A percentile compares a stretch with the other conserved stretches of the same genome.
These are phyloP conservation scores for Anisodus tanguticus DNA, from an alignment of 257 asterid genomes.

Conservation along the genomic window DNA sequence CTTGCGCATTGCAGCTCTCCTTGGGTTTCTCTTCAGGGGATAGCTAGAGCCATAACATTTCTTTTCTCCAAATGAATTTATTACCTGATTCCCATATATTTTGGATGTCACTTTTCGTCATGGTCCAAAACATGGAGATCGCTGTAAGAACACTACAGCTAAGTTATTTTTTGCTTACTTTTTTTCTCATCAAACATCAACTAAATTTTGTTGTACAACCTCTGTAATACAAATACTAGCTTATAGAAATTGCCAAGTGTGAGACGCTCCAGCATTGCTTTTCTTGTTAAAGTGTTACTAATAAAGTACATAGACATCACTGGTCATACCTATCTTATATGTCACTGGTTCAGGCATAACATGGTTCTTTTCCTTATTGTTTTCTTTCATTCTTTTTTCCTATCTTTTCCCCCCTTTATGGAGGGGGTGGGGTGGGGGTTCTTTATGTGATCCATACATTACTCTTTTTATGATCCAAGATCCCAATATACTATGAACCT, in stretches of 20 bases:
- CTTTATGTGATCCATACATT: conserved; percentile 2
- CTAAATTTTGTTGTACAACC: background rate
- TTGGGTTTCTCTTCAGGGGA: background rate
- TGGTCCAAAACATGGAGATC: conserved; percentile 20
- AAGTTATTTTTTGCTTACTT: background rate
- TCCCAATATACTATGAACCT: background rate
- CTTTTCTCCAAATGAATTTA: background rate
- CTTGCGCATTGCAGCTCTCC: background rate
- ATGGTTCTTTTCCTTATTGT: background rate
- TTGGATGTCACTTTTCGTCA: conserved; percentile 2
- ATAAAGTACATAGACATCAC: too few relatives aligned
- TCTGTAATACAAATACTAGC: background rate
- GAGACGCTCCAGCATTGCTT: background rate
- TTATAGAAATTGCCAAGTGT: background rate
- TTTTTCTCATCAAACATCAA: background rate
- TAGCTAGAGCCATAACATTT: conserved; percentile 3
- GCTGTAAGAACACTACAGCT: background rate
- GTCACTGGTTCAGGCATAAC: background rate
- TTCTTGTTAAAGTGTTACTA: background rate
- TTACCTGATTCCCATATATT: background rate
- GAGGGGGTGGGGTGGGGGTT: background rate
- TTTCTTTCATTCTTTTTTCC: background rate
- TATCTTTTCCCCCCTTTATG: background rate
- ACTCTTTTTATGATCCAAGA: background rate
- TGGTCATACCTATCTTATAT: too few relatives aligned